Evolutionary conservation across 768 basidiomycete genomes (phyloP).

Genomic region (Tephrocybe sp.): DNA sequence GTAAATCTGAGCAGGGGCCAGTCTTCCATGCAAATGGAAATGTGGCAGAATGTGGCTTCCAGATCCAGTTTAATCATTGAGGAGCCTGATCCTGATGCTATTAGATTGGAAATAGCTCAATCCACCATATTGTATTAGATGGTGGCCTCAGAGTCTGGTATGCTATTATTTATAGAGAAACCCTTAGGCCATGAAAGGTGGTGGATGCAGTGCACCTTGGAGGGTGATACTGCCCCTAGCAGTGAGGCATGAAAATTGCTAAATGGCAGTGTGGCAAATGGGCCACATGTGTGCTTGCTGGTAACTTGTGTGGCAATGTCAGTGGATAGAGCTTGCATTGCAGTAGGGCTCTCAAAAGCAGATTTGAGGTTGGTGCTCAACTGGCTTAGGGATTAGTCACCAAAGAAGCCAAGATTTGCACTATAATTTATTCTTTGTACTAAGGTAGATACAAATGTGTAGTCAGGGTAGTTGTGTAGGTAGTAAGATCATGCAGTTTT

Average conservation of each 20-base stretch:
- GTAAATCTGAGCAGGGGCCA: too few relatives aligned
- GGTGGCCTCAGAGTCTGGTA: conserved; percentile 26
- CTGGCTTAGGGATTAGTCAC: too few relatives aligned
- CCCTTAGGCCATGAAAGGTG: conserved; percentile 23
- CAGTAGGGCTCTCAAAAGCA: conserved; percentile 18
- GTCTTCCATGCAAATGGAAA: conserved; percentile 28
- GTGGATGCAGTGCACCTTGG: conserved; percentile 24
- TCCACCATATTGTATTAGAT: too few relatives aligned
- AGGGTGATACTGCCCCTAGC: conserved; percentile 20
- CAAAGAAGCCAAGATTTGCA: too few relatives aligned
- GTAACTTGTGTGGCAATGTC: not conserved
- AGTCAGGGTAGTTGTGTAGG: too few relatives aligned
- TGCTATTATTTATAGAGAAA: conserved; percentile 28
- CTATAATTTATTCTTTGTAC: too few relatives aligned
- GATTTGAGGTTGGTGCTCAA: conserved; percentile 26
- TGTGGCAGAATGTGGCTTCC: conserved; percentile 38
- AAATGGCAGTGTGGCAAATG: conserved; percentile 19
- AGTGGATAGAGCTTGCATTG: too few relatives aligned
- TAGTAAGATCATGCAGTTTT: conserved; percentile 16
- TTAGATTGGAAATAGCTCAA: conserved; percentile 34
- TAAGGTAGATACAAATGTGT: too few relatives aligned
- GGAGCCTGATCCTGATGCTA: too few relatives aligned
- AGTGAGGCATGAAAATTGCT: conserved; percentile 22
- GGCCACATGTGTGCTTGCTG: conserved; percentile 17
- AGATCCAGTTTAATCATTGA: too few relatives aligned